Conservation (phyloP, 768 basidiomycete genomes). For the Amanita molliuscula region DNA sequence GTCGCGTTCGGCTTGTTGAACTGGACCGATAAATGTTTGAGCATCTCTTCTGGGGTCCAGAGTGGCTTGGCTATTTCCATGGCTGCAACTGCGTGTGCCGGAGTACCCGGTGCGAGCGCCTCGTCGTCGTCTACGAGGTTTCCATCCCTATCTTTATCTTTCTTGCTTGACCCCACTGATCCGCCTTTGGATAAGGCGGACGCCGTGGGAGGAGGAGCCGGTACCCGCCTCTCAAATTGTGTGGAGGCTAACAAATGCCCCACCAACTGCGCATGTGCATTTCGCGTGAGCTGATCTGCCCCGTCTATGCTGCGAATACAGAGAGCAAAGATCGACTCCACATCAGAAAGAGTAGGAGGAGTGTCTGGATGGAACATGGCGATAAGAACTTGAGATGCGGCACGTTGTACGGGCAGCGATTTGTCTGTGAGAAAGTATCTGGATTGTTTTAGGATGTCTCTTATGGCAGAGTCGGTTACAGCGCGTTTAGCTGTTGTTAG, state of each 20-base stretch:
- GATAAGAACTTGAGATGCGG: constrained; percentile 56
- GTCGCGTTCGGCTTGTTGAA: constrained; percentile 68
- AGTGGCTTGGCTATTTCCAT: constrained; percentile 58
- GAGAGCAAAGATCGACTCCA: constrained; percentile 62
- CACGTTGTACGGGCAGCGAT: constrained; percentile 77
- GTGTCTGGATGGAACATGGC: neutral
- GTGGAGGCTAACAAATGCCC: constrained; percentile 81
- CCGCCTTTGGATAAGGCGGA: constrained; percentile 38
- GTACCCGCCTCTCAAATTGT: constrained; percentile 52
- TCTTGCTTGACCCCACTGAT: constrained; percentile 26
- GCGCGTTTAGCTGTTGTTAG: constrained; percentile 76
- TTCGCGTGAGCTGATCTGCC: constrained; percentile 78
- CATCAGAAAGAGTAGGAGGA: constrained; percentile 34
- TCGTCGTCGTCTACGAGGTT: constrained; percentile 41
- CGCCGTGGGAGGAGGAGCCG: constrained; percentile 15
- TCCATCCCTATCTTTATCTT: constrained; percentile 45
- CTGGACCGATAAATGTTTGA: constrained; percentile 64
- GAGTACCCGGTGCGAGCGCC: constrained; percentile 18
- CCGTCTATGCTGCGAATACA: constrained; percentile 70
- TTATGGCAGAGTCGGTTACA: constrained; percentile 64
- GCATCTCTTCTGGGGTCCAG: constrained; percentile 69
- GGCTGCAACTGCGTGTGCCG: constrained; percentile 26
- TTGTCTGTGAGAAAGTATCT: constrained; percentile 70
- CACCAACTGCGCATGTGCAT: constrained; percentile 66
- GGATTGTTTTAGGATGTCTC: constrained; percentile 81